Base-by-base conservation (phyloP, 805 yeast genomes). In the Lipomyces japonicus region DNA sequence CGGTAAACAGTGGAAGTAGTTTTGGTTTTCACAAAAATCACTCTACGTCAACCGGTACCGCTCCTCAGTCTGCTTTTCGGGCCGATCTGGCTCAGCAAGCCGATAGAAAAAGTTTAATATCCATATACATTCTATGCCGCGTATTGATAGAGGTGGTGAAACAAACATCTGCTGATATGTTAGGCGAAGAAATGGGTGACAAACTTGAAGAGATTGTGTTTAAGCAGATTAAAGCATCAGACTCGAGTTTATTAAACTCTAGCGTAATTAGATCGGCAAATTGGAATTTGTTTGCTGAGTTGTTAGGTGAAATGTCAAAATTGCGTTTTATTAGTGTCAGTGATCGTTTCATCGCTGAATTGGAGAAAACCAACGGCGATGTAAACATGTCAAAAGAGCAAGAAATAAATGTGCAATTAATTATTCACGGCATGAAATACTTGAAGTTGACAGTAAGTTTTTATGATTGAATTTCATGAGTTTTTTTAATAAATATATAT, bases 131-230 rank as follows among this genome's bases (percentile, higher is more conserved):
- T 31, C 68, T 93, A 16, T 91, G 97, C 68, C 77, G 98, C 39
- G 97, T 90, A 0, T 73, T 93, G 45, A 86, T 91, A 48, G 97
- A 91, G 63, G 89, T 93, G 10, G 95, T 91, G 18, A 81, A 82
- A 58, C 97, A 91, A 64, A 81, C 95, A 0, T 82, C 95, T 5
- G 71, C 77, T n/a, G 82, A 79, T 9, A 76, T 78, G 0, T 73
- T 82, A 47, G 95, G 90, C 4, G 87, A 81, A 43, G 95, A 86
- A 52, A 71, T 91, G 34, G 84, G 86, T 18, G 86, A 81, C 42
- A 86, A 86, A 60, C 72, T 93, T 7, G 97, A 93, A 66, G 97
- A 93, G 59, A 90, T 90, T 44, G 95, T 91, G 25, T 93, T 88
- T 71, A 82, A 87, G 14, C 97, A 93, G 66, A 70, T 93, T 48